phyloP scores from a whole-genome alignment of 768 basidiomycete genomes.

The Lactarius akahatsu region DNA sequence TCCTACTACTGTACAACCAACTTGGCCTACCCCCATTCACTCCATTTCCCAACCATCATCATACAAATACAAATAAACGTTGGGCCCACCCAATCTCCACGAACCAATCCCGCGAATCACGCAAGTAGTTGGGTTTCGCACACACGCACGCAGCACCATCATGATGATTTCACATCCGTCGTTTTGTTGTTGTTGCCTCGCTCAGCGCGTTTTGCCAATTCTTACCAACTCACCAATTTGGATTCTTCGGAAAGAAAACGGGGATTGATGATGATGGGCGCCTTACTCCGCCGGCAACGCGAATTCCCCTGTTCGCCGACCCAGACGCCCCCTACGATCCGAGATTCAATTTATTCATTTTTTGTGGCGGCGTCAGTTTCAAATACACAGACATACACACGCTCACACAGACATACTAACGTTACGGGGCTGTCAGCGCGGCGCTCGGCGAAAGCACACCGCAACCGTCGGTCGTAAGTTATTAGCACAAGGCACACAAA shows the following conservation, averaged over 20 bases:
- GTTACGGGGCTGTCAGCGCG: neutral
- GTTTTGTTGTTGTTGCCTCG: neutral
- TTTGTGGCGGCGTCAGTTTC: constrained; percentile 1
- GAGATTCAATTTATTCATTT: neutral
- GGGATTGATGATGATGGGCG: neutral
- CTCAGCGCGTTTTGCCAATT: neutral
- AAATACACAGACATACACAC: neutral
- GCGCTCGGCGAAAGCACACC: neutral
- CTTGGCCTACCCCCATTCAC: neutral
- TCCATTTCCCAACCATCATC: neutral
- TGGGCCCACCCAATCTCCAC: constrained; percentile 18
- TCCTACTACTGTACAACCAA: neutral
- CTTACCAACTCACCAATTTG: no score
- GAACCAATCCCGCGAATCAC: constrained; percentile 24
- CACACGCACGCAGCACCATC: neutral
- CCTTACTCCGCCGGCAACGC: neutral
- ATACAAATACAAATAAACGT: neutral
- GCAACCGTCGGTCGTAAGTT: neutral
- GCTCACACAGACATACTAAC: neutral
- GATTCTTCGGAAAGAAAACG: constrained; percentile 3
- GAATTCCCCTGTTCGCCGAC: neutral
- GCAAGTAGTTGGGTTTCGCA: neutral
- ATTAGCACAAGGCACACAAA: neutral
- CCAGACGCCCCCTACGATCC: neutral
- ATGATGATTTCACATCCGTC: neutral